Evolutionary conservation across 2,329 filamentous ascomycete species (phyloP).

Genomic region (Nothophoma quercina): DNA sequence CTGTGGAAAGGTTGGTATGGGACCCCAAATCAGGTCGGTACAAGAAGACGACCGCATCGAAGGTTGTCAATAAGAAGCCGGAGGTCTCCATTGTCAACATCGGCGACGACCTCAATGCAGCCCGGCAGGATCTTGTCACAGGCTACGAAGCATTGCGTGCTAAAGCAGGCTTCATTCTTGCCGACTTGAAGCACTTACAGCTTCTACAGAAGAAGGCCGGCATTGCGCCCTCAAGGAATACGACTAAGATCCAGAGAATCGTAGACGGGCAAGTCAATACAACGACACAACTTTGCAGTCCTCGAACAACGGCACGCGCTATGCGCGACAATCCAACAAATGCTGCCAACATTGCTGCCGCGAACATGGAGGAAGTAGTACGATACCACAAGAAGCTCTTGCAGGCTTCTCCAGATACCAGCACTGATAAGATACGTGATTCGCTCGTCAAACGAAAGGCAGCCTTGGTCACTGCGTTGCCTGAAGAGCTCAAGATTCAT

Average conservation of each 20-base stretch:
- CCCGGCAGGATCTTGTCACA: conserved; percentile 32
- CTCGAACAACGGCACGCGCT: conserved; percentile 32
- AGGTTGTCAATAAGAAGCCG: conserved; percentile 5
- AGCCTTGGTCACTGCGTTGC: conserved; percentile 33
- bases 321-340: conserved; percentile 32
- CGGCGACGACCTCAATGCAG: conserved; percentile 28
- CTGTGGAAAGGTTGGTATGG: conserved; percentile 15
- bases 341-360: conserved; percentile 29
- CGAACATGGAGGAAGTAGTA: conserved; percentile 37
- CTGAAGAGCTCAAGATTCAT: conserved; percentile 35
- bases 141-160: conserved; percentile 36
- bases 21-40: conserved; percentile 21
- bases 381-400: conserved; percentile 29
- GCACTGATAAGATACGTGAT: conserved; percentile 35
- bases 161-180: conserved; percentile 31
- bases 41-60: conserved; percentile 9
- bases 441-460: conserved; percentile 37
- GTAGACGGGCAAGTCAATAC: conserved; percentile 16
- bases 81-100: conserved; percentile 11
- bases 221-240: conserved; percentile 26
- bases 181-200: conserved; percentile 37
- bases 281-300: conserved; percentile 23
- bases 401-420: conserved; percentile 20
- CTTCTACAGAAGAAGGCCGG: conserved; percentile 36
- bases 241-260: conserved; percentile 30